These are phyloP conservation scores for Inga oerstediana DNA, from an alignment of 306 rosid genomes.

Conservation along the genomic window DNA sequence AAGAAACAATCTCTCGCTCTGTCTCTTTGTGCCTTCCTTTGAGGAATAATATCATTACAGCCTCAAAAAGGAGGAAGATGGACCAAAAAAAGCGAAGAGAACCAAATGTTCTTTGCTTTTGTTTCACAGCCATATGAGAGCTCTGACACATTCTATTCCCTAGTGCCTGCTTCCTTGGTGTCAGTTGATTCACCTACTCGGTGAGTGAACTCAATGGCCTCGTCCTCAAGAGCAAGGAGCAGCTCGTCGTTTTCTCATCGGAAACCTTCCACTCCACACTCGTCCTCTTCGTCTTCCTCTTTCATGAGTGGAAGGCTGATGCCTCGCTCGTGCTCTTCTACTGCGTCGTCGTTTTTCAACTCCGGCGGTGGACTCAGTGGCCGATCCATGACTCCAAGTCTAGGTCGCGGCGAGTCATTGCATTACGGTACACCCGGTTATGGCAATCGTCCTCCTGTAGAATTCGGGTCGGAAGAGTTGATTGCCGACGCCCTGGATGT, in stretches of 20 bases:
- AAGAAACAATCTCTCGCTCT: slow-evolving; percentile 61
- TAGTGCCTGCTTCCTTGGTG: slow-evolving; percentile 7
- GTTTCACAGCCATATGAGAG: slow-evolving; percentile 65
- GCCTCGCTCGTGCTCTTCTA: slow-evolving; percentile 81
- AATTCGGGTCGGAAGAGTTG: slow-evolving; percentile 68
- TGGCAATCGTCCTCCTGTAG: slow-evolving; percentile 58
- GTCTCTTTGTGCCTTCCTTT: slow-evolving; percentile 18
- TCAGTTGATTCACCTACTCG: slow-evolving; percentile 49
- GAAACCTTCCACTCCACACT: slow-evolving; percentile 68
- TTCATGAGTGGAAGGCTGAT: slow-evolving; percentile 57
- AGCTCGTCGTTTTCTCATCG: slow-evolving; percentile 92
- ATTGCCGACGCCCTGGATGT: slow-evolving; percentile 60
- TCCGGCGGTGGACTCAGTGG: slow-evolving; percentile 62
- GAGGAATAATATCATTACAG: slow-evolving; percentile 34
- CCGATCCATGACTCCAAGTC: slow-evolving; percentile 78
- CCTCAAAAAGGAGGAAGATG: slow-evolving; percentile 30
- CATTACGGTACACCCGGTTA: slow-evolving; percentile 40
- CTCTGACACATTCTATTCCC: slow-evolving; percentile 67
- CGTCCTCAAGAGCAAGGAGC: slow-evolving; percentile 85
- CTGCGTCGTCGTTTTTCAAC: slow-evolving; percentile 74
- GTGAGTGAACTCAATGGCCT: slow-evolving; percentile 70
- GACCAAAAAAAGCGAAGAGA: slow-evolving; percentile 2
- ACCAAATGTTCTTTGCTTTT: slow-evolving; percentile 61
- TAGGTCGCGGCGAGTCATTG: slow-evolving; percentile 58
- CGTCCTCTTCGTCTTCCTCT: slow-evolving; percentile 69